phyloP scores from a whole-genome alignment of 208 protist species.

The Tritrichomonas foetus region DNA sequence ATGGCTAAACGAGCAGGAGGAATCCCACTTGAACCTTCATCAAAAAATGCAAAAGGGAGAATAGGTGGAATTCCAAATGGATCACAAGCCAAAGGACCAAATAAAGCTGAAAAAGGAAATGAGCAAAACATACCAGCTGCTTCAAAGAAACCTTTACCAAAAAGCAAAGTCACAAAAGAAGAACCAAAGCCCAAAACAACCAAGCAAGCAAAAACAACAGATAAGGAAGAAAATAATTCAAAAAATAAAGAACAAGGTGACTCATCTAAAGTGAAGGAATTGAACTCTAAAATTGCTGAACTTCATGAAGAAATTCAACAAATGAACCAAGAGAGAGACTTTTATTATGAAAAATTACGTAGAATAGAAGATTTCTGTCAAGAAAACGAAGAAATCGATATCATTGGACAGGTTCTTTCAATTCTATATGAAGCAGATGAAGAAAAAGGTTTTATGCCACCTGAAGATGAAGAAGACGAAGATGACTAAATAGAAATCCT shows the following conservation, averaged over 20 bases:
- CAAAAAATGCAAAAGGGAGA: too few relatives aligned
- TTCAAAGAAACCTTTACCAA: too few relatives aligned
- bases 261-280: background rate
- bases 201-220: background rate
- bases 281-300: background rate
- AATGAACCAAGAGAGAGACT: constrained; percentile 7
- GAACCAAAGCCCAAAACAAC: background rate
- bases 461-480: background rate
- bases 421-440: constrained; percentile 26
- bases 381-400: background rate
- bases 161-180: background rate
- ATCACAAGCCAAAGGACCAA: too few relatives aligned
- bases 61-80: too few relatives aligned
- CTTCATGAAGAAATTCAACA: background rate
- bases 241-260: background rate
- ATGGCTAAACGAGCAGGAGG: background rate
- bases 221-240: background rate
- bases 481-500: background rate
- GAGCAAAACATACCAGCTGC: too few relatives aligned
- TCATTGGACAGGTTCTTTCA: background rate
- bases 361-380: constrained; percentile 32
- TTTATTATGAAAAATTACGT: constrained; percentile 29
- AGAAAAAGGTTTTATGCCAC: background rate
- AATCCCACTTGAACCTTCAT: too few relatives aligned
- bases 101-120: too few relatives aligned